Evolutionary conservation across 2,329 filamentous ascomycete species (phyloP).

Genomic region (Claviceps digitariae): DNA sequence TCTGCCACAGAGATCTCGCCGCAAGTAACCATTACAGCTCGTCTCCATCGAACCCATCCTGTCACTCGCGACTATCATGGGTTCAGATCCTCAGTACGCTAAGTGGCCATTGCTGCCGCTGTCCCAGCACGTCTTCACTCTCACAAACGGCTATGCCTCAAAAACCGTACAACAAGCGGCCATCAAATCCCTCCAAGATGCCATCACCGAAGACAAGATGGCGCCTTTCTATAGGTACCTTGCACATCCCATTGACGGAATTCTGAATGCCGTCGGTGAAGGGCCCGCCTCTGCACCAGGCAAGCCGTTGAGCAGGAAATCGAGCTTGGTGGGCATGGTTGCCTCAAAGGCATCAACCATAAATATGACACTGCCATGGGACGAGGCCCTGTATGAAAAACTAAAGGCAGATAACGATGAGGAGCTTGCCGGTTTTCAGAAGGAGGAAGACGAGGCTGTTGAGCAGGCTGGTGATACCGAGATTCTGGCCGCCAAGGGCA

Average conservation of each 20-base stretch:
- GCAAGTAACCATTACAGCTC: background rate
- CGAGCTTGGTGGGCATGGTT: constrained; percentile 60
- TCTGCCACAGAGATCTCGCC: background rate
- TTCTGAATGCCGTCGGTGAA: constrained; percentile 66
- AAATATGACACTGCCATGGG: constrained; percentile 68
- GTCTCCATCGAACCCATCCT: constrained; percentile 15
- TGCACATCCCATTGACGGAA: constrained; percentile 67
- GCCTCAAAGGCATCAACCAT: constrained; percentile 53
- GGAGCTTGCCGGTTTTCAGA: constrained; percentile 63
- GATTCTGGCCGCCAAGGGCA: constrained; percentile 80
- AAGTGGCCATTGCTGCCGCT: constrained; percentile 73
- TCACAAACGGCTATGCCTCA: constrained; percentile 66
- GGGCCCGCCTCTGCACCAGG: constrained; percentile 32
- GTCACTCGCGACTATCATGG: constrained; percentile 38
- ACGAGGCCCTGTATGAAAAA: constrained; percentile 72
- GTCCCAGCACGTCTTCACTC: constrained; percentile 73
- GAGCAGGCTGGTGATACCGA: constrained; percentile 96
- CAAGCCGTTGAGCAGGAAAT: constrained; percentile 53
- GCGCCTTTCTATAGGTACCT: constrained; percentile 76
- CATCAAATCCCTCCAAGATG: constrained; percentile 64
- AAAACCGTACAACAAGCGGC: constrained; percentile 54
- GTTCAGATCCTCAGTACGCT: constrained; percentile 71
- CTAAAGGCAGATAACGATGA: constrained; percentile 65
- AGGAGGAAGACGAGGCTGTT: constrained; percentile 83
- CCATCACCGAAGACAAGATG: constrained; percentile 75